A percentile compares a stretch with the other conserved stretches of the same genome.
Evolutionary conservation across 441 rosid species (phyloP).

Genomic region (Capsella rubella): DNA sequence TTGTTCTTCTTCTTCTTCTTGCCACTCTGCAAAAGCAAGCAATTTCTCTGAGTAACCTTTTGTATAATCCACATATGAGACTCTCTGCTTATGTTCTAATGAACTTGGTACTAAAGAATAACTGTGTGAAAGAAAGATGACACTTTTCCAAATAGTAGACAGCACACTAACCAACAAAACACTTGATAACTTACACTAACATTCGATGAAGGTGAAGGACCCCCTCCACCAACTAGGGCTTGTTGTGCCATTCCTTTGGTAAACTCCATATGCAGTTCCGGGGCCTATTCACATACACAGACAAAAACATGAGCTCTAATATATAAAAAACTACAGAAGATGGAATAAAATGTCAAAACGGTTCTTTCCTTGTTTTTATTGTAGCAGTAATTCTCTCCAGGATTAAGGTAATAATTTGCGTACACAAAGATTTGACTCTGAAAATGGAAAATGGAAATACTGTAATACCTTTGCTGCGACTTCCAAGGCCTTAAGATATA

Average conservation of each 20-base stretch:
- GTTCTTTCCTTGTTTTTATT: background rate
- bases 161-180: background rate
- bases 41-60: background rate
- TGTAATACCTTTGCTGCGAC: slow-evolving; percentile 56
- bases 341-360: background rate
- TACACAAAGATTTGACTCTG: background rate
- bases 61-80: background rate
- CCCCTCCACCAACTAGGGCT: slow-evolving; percentile 50
- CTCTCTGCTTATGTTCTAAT: background rate
- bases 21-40: slow-evolving; percentile 51
- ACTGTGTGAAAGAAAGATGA: background rate
- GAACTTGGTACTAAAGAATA: background rate
- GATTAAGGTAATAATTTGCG: background rate
- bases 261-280: slow-evolving; percentile 61
- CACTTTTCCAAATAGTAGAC: background rate
- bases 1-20: slow-evolving; percentile 60
- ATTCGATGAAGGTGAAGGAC: slow-evolving; percentile 56
- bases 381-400: background rate
- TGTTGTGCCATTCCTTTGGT: slow-evolving; percentile 52
- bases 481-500: slow-evolving; percentile 63
- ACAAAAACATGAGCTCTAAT: background rate
- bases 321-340: background rate
- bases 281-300: slow-evolving; percentile 50
- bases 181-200: slow-evolving; percentile 47
- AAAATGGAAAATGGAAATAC: background rate